Evolutionary conservation across 2,329 filamentous ascomycete species (phyloP).

Genomic region (Cordyceps javanica): DNA sequence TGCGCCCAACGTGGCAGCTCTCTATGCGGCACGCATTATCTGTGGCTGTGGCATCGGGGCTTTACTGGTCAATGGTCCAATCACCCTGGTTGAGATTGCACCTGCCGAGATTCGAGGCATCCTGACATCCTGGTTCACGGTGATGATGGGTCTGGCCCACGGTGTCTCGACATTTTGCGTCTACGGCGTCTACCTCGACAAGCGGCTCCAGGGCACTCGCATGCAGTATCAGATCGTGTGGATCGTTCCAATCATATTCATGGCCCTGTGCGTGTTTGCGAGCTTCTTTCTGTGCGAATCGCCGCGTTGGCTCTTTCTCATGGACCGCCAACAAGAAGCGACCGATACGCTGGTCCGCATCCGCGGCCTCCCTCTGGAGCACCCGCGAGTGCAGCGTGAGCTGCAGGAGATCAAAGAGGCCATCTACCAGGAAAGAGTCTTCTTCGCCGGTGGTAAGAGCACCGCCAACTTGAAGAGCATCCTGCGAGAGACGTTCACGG

Average conservation of each 20-base stretch:
- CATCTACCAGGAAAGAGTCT: slow-evolving; percentile 17
- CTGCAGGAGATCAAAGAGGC: slow-evolving; percentile 24
- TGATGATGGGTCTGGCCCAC: slow-evolving; percentile 22
- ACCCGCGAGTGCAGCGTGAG: slow-evolving; percentile 21
- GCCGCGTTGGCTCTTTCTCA: slow-evolving; percentile 31
- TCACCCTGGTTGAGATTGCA: slow-evolving; percentile 29
- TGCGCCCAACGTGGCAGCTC: neutral
- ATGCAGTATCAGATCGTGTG: slow-evolving; percentile 26
- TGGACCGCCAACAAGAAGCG: slow-evolving; percentile 24
- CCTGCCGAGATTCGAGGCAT: slow-evolving; percentile 28
- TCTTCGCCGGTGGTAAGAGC: slow-evolving; percentile 16
- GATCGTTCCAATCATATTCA: slow-evolving; percentile 21
- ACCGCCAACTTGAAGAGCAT: slow-evolving; percentile 15
- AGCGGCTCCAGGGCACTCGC: slow-evolving; percentile 19
- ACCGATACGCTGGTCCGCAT: slow-evolving; percentile 16
- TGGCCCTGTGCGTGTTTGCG: slow-evolving; percentile 20
- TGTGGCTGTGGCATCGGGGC: slow-evolving; percentile 5
- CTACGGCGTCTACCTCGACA: slow-evolving; percentile 20
- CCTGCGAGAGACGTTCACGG: slow-evolving; percentile 31
- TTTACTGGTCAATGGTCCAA: slow-evolving; percentile 25
- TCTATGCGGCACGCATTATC: slow-evolving; percentile 2
- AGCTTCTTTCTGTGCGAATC: slow-evolving; percentile 30
- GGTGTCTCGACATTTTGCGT: slow-evolving; percentile 15
- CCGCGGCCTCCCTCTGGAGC: slow-evolving; percentile 22
- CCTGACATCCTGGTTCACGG: slow-evolving; percentile 26